Evolutionary conservation across 2,329 filamentous ascomycete genomes (phyloP), one percentile per base, ranked within the genome.

Genomic region (Arthroderma sp.): DNA sequence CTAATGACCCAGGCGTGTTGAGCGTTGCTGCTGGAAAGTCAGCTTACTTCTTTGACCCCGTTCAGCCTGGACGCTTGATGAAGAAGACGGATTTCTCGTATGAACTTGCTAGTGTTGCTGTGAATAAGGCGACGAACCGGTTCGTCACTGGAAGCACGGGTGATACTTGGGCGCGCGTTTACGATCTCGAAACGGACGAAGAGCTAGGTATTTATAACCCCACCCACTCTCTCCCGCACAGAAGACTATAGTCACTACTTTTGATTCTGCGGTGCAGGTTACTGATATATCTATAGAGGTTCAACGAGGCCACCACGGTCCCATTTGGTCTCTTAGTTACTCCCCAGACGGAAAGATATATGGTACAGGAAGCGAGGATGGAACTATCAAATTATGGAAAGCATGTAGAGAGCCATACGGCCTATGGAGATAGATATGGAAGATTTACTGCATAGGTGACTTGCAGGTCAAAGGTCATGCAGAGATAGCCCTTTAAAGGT

Each of bases 131-230:
- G 61, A 84, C 87, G 58, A 81, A 86, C 60, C 88, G 88, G 65
- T 84, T 95, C 66, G 87, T 97, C 9, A 94, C 94, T 17, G 93
- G 93, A 60, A 89, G 91, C 69, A 87, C 88, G 61, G 87, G 85
- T 39, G 91, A 95, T 67, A 97, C 93, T 0, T 98, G 91, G 91
- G 91, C 93, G n/a, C 84, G 88, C 60, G 87, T 97, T 4, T 94
- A 95, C 75, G 83, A 90, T 66, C 91, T 90, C 73, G 89, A 96
- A 59, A 84, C 85, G 54, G 86, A 86, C 64, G 79, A 81, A 63
- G 90, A 95, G 71, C 76, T 96, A 44, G 83, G 83, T 86, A 74
- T 60, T 79, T 25, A 28, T 41, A 25, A 51, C 25, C 47, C 53
- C 55, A 2, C 39, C 43, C 33, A 23, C 44, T 28, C n/a, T 25